Evolutionary conservation across 345 rosid species (phyloP), one percentile per base, ranked within the genome.

Genomic region (Eucalyptus marginata): DNA sequence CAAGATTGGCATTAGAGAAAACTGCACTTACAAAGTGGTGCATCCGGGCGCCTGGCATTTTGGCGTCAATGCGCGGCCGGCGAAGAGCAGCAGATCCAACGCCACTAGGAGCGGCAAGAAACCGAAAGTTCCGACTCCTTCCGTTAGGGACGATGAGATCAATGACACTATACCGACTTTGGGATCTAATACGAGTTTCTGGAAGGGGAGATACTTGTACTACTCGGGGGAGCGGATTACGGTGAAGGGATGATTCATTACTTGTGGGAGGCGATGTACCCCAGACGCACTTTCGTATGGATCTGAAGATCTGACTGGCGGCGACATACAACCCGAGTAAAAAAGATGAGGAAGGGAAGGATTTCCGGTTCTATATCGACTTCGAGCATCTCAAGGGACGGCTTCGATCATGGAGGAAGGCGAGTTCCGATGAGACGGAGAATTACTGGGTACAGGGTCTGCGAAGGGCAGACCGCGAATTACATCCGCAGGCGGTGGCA

Each of bases 201-300:
- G 99, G 93, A 95, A 93, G 86, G 98, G 99, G 62, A 95, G 79
- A 92, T 96, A 95, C 93, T 89, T 95, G 93, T 97, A 96, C 93
- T 97, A 97, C 90, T 95, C 98, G 0, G 98, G 99, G 99, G 98
- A 66, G 98, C 98, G 10, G 99, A 96, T 92, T 96, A 96, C 87
- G 96, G 99, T 86, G 95, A 95, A 88, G 99, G 98, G 40, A 97
- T 97, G 99, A 97, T 95, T 93, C 99, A 96, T 50, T 95, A 95
- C 89, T 83, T 94, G 92, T 96, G 99, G 99, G 99, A 96, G 91
- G 98, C 99, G 3, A 94, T 95, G 96, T 97, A 94, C 88, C 93
- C 96, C 93, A 97, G 96, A 87, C 88, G 99, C 87, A 96, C 98
- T 5, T 96, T 96, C 88, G 99, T 97, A 93, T 96, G 96, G 99